These are phyloP conservation scores for Sporobolomyces pararoseus DNA, from an alignment of 768 basidiomycete species.

Conservation along the genomic window DNA sequence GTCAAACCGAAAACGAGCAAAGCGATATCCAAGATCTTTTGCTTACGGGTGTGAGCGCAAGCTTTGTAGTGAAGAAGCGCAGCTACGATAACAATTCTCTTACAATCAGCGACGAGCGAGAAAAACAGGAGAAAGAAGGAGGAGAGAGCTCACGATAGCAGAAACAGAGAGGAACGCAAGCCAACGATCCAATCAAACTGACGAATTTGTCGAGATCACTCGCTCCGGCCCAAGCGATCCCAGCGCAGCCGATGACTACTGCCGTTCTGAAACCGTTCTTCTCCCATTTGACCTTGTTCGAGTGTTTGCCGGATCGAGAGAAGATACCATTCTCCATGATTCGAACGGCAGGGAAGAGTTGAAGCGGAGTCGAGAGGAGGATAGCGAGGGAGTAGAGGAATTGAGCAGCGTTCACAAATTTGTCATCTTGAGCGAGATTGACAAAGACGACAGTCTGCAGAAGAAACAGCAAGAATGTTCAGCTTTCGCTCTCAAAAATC, in stretches of 20 bases:
- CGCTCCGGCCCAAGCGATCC: constrained; percentile 73
- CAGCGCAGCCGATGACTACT: constrained; percentile 63
- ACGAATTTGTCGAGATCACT: constrained; percentile 93
- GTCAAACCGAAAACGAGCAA: constrained; percentile 51
- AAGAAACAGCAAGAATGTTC: background rate
- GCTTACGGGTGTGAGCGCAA: constrained; percentile 48
- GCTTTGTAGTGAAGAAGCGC: constrained; percentile 46
- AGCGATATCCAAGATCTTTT: constrained; percentile 46
- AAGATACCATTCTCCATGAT: constrained; percentile 97
- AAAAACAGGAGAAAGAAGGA: background rate
- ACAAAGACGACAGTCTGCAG: constrained; percentile 84
- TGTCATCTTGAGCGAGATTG: constrained; percentile 77
- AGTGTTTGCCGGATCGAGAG: constrained; percentile 73
- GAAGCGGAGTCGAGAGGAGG: constrained; percentile 78
- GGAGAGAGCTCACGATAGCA: constrained; percentile 70
- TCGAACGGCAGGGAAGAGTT: constrained; percentile 94
- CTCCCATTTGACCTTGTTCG: constrained; percentile 76
- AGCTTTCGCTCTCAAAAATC: background rate
- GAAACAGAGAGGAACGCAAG: constrained; percentile 76
- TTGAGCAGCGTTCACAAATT: constrained; percentile 77
- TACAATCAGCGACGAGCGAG: background rate
- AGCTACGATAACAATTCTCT: background rate
- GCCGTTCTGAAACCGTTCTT: constrained; percentile 66
- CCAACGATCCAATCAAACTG: constrained; percentile 65
- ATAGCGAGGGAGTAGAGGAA: constrained; percentile 70